Evolutionary conservation across 257 asterid species (phyloP).

Genomic region (Nicotiana attenuata): DNA sequence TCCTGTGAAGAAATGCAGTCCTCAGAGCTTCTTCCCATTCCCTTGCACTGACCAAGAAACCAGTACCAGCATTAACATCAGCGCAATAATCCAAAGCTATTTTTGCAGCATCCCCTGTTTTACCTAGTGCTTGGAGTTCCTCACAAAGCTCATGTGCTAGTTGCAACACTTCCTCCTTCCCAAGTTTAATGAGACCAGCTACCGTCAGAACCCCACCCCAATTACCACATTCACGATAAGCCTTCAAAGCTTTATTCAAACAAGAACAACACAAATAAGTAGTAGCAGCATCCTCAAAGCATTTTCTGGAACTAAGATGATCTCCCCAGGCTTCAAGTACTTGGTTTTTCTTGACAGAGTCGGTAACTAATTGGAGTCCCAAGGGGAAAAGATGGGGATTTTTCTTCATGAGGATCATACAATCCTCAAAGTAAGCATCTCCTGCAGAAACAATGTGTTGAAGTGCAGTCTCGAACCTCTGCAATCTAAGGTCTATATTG

Average conservation of each 20-base stretch:
- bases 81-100: conserved; percentile 78
- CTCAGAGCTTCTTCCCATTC: conserved; percentile 96
- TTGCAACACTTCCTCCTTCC: conserved; percentile 61
- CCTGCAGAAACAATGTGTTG: conserved; percentile 82
- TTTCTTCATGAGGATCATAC: conserved; percentile 52
- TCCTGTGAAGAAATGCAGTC: conserved; percentile 59
- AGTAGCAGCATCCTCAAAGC: conserved; percentile 87
- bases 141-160: conserved; percentile 85
- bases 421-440: conserved; percentile 66
- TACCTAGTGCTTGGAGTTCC: conserved; percentile 90
- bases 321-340: conserved; percentile 96
- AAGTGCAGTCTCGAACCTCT: conserved; percentile 74
- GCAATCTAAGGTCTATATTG: conserved; percentile 77
- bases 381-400: conserved; percentile 79
- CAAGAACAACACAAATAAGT: conserved; percentile 64
- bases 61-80: conserved; percentile 55
- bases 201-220: conserved; percentile 84
- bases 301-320: conserved; percentile 62
- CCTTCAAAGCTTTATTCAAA: conserved; percentile 79
- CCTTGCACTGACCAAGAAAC: conserved; percentile 76
- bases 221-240: conserved; percentile 85
- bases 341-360: conserved; percentile 48
- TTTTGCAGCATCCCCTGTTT: conserved; percentile 87
- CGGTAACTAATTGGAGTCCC: conserved; percentile 66
- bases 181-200: conserved; percentile 77